phyloP scores from a whole-genome alignment of 169 alveolate genomes.

The Cryptosporidium sp. region DNA sequence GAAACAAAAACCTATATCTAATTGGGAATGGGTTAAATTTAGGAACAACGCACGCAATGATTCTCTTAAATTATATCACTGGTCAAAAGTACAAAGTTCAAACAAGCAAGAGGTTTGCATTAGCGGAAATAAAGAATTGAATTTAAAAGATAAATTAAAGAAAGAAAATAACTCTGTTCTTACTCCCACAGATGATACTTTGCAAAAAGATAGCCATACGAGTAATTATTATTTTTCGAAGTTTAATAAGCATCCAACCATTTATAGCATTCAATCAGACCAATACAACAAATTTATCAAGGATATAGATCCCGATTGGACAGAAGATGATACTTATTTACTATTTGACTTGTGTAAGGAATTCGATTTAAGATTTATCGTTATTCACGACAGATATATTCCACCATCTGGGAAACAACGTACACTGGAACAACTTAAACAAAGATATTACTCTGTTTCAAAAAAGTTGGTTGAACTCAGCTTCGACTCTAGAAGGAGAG shows the following conservation, averaged over 20 bases:
- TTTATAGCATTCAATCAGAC: constrained; percentile 43
- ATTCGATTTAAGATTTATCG: constrained; percentile 85
- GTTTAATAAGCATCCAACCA: constrained; percentile 48
- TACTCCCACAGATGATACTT: background rate
- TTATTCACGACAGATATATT: constrained; percentile 84
- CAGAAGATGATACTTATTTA: constrained; percentile 87
- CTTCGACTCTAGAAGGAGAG: constrained; percentile 84
- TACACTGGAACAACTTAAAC: constrained; percentile 86
- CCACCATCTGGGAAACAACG: constrained; percentile 78
- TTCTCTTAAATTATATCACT: constrained; percentile 38
- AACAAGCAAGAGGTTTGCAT: background rate
- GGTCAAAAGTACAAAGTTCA: constrained; percentile 30
- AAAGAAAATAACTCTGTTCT: background rate
- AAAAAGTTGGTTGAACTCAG: constrained; percentile 84
- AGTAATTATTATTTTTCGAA: constrained; percentile 52
- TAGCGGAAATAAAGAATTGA: background rate
- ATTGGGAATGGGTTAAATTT: constrained; percentile 56
- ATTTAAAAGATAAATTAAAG: background rate
- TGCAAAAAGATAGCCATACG: background rate
- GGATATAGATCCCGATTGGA: constrained; percentile 80
- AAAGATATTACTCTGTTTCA: constrained; percentile 85
- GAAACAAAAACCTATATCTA: constrained; percentile 23
- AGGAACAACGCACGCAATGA: constrained; percentile 56
- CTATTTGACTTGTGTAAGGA: constrained; percentile 87
- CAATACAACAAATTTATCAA: constrained; percentile 52